A percentile compares a stretch with the other conserved stretches of the same genome.
phyloP scores from a whole-genome alignment of 2,329 filamentous ascomycete genomes.

The Paraphoma sp. region DNA sequence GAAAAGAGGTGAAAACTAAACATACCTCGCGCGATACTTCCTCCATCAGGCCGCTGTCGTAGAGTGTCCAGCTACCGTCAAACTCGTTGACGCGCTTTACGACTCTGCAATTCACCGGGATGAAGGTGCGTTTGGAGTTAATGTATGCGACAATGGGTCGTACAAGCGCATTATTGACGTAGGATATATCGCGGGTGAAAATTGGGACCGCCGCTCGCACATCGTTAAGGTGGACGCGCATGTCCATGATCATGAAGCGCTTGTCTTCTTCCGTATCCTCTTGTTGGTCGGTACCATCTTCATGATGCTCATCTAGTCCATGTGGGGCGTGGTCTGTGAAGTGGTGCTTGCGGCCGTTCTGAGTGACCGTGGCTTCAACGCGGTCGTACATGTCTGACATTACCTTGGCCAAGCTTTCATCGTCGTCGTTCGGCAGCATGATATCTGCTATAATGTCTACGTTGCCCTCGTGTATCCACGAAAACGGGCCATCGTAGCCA shows the following conservation, averaged over 20 bases:
- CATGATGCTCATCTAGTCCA: conserved; percentile 31
- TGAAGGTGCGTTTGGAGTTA: conserved; percentile 92
- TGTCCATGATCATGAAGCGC: conserved; percentile 88
- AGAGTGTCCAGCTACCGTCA: conserved; percentile 93
- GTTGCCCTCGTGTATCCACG: conserved; percentile 97
- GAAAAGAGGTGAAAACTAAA: background rate
- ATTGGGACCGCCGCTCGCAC: conserved; percentile 91
- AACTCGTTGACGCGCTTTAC: conserved; percentile 91
- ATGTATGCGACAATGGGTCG: conserved; percentile 98
- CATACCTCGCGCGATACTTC: conserved; percentile 82
- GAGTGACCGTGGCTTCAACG: conserved; percentile 88
- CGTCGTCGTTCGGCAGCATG: conserved; percentile 87
- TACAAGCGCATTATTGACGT: conserved; percentile 94
- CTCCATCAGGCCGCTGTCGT: conserved; percentile 91
- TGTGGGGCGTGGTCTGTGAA: conserved; percentile 44
- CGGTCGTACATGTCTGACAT: conserved; percentile 98
- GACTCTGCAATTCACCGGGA: conserved; percentile 91
- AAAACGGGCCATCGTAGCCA: conserved; percentile 90
- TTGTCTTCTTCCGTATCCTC: conserved; percentile 61
- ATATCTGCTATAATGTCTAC: conserved; percentile 96
- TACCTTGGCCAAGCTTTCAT: conserved; percentile 89
- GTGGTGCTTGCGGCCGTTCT: conserved; percentile 67
- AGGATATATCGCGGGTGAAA: conserved; percentile 90
- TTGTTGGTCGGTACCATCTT: conserved; percentile 19
- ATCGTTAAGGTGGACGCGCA: conserved; percentile 94